phyloP scores from a whole-genome alignment of 2,329 filamentous ascomycete species.

The Magnaporthiopsis poae region DNA sequence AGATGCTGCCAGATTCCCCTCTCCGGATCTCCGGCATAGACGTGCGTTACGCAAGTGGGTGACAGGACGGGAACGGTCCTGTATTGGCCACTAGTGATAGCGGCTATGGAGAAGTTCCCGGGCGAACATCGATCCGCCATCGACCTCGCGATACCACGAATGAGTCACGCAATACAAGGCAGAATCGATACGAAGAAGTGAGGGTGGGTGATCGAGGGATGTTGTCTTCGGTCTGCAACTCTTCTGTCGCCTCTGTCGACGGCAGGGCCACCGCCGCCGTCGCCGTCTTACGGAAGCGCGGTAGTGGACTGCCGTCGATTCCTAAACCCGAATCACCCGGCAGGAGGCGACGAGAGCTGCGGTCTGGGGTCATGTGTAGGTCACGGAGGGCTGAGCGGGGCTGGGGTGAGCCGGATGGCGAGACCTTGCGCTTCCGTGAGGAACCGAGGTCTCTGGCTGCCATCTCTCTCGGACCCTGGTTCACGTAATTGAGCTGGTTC shows the following conservation, averaged over 20 bases:
- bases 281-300: slow-evolving; percentile 42
- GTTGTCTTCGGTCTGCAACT: slow-evolving; percentile 9
- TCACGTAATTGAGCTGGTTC: slow-evolving; percentile 50
- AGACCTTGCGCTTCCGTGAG: slow-evolving; percentile 46
- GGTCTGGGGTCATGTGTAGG: slow-evolving; percentile 50
- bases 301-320: slow-evolving; percentile 50
- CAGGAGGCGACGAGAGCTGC: slow-evolving; percentile 32
- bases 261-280: slow-evolving; percentile 13
- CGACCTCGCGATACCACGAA: too few species aligned
- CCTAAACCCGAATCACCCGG: slow-evolving; percentile 28
- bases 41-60: too few species aligned
- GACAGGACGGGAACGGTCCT: too few species aligned
- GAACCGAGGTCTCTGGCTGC: slow-evolving; percentile 40
- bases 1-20: too few species aligned
- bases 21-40: too few species aligned
- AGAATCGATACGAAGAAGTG: slow-evolving; percentile 54
- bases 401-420: slow-evolving; percentile 46
- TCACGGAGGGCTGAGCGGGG: slow-evolving; percentile 39
- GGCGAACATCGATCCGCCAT: too few species aligned
- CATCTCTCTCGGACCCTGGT: slow-evolving; percentile 48
- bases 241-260: slow-evolving; percentile 1
- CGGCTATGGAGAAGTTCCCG: too few species aligned
- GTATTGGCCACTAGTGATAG: too few species aligned
- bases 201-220: slow-evolving; percentile 48
- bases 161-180: too few species aligned